Evolutionary conservation across 1,284 basidiomycete species (phyloP), one percentile per base, ranked within the genome.

Genomic region (Clitocybe nebularis): DNA sequence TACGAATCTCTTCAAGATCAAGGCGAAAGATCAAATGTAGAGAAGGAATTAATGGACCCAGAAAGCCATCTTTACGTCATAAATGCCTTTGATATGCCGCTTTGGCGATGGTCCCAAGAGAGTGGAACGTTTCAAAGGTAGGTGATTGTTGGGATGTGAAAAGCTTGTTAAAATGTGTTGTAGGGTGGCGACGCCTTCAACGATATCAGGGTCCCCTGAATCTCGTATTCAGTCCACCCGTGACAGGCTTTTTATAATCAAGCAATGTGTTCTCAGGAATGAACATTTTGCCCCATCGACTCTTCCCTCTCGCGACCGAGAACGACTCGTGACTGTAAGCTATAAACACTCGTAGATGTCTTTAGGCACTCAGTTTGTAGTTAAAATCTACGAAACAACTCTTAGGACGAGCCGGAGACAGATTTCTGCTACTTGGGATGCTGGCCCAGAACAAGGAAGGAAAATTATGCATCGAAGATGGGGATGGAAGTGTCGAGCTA

Each of bases 201-300:
- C 83, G 0, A 68, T 88, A 9, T 84, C 87, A 4, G 91, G 90
- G 0, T 77, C 87, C 21, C 81, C 93, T 11, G 80, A 89, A 21
- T 89, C 88, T 4, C 77, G 90, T 47, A 77, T 91, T 20, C 66
- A 72, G 21, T 85, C 89, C 24, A 71, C 89, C 22, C 76, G 93
- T 16, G 89, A 96, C 59, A 72, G 93, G 41, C 75, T 93, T 54
- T 81, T 89, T 53, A 81, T 95, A 39, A 91, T 95, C 53, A 86
- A 84, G 54, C 93, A 95, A 66, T 88, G 89, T 51, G 80, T 97
- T 17, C 67, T 95, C 25, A 75, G 93, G 14, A 96, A 96, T 57
- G 94, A 98, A 60, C 93, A 96, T 62, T 98, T 98, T 63, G 92
- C 91, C 2, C 93, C 93, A 4, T 94, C 93, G 3, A 92, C 91